Base-by-base conservation (phyloP, 1,284 basidiomycete genomes). In the Ustilago xerochloae region DNA sequence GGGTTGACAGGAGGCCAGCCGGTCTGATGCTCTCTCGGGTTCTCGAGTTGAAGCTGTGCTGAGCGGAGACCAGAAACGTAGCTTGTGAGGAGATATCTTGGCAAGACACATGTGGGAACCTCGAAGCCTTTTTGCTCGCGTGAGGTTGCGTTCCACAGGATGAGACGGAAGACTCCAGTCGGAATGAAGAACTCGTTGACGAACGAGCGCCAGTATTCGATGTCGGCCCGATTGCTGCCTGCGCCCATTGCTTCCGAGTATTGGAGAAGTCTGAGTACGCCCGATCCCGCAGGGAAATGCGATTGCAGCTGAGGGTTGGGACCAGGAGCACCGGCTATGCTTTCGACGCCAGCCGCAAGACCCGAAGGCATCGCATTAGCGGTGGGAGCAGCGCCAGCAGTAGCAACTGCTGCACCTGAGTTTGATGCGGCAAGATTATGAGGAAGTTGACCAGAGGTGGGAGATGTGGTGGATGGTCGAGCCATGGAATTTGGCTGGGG, bases 51-150 rank as follows among this genome's bases (percentile, higher is more conserved):
- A 7, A 79, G 36, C 39, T 71, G 61, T 1, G 58, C 33, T 2
- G 63, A 66, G 5, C 59, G 55, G 10, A 77, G 33, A 20, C 77
- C 77, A 1, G 74, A 77, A n/a, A 74, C 51, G 51, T 75, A 77
- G 72, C 53, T 71, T 16, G 77, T 79, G 48, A 75, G 75, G 20
- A 79, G 43, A 35, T 58, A 79, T 28, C 77, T 70, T 9, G 77
- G 67, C 58, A 79, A 48, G 22, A 77, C 77, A 20, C 58, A 73
- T 12, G 71, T 68, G 7, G 77, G 77, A 24, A 79, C 67, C 49
- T 75, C 72, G 54, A 79, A 79, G 20, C 58, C 70, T 64, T 76
- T 77, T 45, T 77, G 77, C 38, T 79, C 77, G 48, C 75, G 62
- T n/a, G 73, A 69, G 13, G 63, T 58, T 20, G 71, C 60, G 46